Evolutionary conservation across 169 alveolate genomes (phyloP).

Genomic region (Cyclospora cayetanensis): DNA sequence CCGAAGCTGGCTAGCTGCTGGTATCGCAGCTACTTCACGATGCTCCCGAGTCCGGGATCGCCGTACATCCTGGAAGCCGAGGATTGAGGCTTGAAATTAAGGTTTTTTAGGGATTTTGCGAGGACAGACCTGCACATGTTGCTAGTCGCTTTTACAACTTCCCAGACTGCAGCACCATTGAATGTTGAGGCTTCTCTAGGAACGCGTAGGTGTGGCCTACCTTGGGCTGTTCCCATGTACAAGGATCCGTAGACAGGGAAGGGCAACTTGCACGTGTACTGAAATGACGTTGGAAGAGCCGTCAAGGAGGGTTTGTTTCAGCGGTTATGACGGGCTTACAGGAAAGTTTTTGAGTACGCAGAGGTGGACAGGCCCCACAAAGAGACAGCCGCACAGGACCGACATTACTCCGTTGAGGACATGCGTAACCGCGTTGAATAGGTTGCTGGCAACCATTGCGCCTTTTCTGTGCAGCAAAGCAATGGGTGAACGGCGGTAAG

Average conservation of each 20-base stretch:
- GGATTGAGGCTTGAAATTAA: neutral
- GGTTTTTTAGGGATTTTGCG: neutral
- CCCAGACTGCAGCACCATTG: constrained; percentile 80
- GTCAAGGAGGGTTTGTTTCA: neutral
- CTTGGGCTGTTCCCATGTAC: constrained; percentile 82
- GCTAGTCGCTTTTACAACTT: constrained; percentile 77
- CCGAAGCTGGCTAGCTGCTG: neutral
- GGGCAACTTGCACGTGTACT: constrained; percentile 89
- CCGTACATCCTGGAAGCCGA: constrained; percentile 37
- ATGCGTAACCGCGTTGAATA: constrained; percentile 80
- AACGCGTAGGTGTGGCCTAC: neutral
- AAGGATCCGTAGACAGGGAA: constrained; percentile 86
- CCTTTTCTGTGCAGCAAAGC: constrained; percentile 27
- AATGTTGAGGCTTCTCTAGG: neutral
- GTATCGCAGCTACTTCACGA: neutral
- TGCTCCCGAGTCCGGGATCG: constrained; percentile 53
- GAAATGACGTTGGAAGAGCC: neutral
- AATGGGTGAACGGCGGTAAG: no score
- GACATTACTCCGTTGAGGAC: constrained; percentile 86
- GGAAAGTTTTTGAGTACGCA: constrained; percentile 88
- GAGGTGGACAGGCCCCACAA: constrained; percentile 87
- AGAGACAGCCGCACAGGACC: constrained; percentile 86
- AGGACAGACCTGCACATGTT: constrained; percentile 47
- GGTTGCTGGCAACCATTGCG: constrained; percentile 28
- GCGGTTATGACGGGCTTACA: constrained; percentile 68